Base-by-base conservation (phyloP, 805 yeast genomes). In the Candida boleticola region DNA sequence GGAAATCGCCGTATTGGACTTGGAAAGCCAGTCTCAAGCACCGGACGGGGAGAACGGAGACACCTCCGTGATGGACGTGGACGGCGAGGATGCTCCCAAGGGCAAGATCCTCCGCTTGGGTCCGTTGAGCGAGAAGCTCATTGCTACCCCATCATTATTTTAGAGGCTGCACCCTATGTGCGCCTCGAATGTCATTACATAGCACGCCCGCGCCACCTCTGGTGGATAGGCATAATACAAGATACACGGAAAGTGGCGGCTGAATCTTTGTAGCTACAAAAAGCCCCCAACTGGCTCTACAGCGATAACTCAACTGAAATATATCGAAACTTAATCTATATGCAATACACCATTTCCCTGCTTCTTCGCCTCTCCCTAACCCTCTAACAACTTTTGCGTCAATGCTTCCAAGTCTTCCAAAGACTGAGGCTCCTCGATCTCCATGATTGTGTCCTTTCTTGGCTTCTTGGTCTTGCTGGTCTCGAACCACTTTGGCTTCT, bases 401-500 rank as follows among this genome's bases (percentile, higher is more conserved):
- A 88, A 77, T 38, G 95, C 89, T 71, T 93, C 99, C 63, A 93
- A 76, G 58, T 93, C 99, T 62, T 89, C 97, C 60, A 93, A 71
- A 14, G 96, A 85, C 55, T 88, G 85, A 13, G 97, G 97, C 54
- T 82, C 87, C 52, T 87, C 95, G 36, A 87, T 72, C 66, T 90
- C 96, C 46, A 86, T 68, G 36, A 85, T 66, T 7, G 60, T 54
- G 7, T 59, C 59, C 32, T 58, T 62, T 17, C 59, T 52, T 7
- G 40, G 44, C n/a, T 45, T 49, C 10, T 47, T 47, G 37, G 43
- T 47, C 45, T 43, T 51, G 35, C 63, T 63, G 41, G 60, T 63
- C 49, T 73, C 71, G 51, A 76, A 76, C 82, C 81, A 77, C 53
- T 68, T 75, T 54, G 71, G 73, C 57, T 65, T 67, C 66, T 69